These are phyloP conservation scores for Cytospora piceicola DNA, from an alignment of 2,329 filamentous ascomycete species.

Conservation along the genomic window DNA sequence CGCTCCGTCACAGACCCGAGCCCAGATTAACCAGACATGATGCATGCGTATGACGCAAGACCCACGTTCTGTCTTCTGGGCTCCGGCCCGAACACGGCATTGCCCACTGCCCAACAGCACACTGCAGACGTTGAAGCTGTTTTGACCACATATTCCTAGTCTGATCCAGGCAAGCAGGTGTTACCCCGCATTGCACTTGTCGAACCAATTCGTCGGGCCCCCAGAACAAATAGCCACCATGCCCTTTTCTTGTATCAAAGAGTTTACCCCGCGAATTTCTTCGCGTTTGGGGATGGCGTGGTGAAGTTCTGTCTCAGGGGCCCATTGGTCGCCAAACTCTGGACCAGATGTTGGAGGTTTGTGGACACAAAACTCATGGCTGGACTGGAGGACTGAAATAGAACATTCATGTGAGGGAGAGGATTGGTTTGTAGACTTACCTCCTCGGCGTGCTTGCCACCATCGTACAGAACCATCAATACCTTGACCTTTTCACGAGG, in stretches of 20 bases:
- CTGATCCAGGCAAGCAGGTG: not conserved
- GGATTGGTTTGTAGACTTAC: constrained; percentile 52
- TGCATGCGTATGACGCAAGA: not conserved
- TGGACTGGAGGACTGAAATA: not conserved
- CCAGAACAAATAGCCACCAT: constrained; percentile 11
- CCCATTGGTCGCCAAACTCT: not conserved
- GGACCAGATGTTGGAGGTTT: not conserved
- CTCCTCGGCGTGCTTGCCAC: constrained; percentile 83
- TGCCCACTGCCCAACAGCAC: not conserved
- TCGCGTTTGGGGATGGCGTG: not conserved
- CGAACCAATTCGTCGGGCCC: constrained; percentile 16
- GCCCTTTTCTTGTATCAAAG: not conserved
- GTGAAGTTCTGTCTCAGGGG: not conserved
- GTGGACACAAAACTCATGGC: not conserved
- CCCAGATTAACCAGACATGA: not conserved
- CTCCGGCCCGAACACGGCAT: not conserved
- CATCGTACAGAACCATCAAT: constrained; percentile 92
- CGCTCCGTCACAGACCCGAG: too few relatives aligned
- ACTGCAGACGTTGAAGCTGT: too few relatives aligned
- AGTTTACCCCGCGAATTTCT: not conserved
- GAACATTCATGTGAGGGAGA: constrained; percentile 16
- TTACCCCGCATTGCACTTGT: constrained; percentile 22
- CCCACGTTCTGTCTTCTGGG: not conserved
- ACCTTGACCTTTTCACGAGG: constrained; percentile 80
- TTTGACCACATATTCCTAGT: not conserved